Base-by-base conservation (phyloP, 257 asterid genomes). In the Anisodus tanguticus region DNA sequence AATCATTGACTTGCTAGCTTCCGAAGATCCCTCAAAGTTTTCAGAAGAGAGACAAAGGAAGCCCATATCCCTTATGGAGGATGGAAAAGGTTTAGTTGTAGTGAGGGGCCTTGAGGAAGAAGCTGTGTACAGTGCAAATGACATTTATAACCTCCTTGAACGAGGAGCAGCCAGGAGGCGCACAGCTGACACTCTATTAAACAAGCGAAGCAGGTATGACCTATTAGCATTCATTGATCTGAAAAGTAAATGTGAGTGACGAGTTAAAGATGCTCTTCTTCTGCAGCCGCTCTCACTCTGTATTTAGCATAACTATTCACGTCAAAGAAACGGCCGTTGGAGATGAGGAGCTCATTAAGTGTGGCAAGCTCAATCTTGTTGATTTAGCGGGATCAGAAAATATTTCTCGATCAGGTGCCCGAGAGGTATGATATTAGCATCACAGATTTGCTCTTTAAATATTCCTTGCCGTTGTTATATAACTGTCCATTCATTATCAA, bases 321-420 rank as follows among this genome's bases (percentile, higher is more conserved):
- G 92, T 92, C 22, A 94, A 94, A 90, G 98, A 94, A 89, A 90
- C 89, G 68, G 82, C 88, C 68, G 86, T 93, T 81, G 97, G 98
- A 72, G 95, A 93, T 45, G 97, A 31, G 35, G 35, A 94, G 86
- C 93, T 94, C 80, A 92, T 94, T 59, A 94, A 94, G 86, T 94
- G 97, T 26, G 97, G 97, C 80, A 94, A 94, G 92, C 94, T 94
- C 69, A 94, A 94, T 89, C 97, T 94, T 89, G 97, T 94, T 86
- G 97, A 94, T 90, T 87, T 94, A 88, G 97, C 97, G 19, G 98
- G 98, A 82, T 94, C 97, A 76, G 97, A 94, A 89, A 94, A 94
- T 87, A 94, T 94, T 69, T 87, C 87, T 80, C 93, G 98, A 53
- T 94, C 97, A 54, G 98, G 98, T 80, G 93, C 95, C 62, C 91